Base-by-base conservation (phyloP, 441 rosid species). In the Gossypium davidsonii region DNA sequence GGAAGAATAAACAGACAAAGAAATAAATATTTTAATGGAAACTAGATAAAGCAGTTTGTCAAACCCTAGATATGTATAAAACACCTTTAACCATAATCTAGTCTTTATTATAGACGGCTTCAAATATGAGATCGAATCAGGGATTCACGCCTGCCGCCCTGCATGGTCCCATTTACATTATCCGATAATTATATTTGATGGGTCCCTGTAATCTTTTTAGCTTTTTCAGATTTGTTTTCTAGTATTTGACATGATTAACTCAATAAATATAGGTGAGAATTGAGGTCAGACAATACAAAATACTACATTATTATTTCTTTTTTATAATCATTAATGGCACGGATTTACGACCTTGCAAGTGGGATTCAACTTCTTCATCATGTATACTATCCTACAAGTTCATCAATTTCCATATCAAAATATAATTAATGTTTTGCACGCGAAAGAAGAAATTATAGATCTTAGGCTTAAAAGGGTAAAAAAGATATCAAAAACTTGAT, bases 191-290 rank as follows among this genome's bases (percentile, higher is more conserved):
- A 79, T 76, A 78, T 56, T 51, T 31, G 53, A 61, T 79, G 80
- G 82, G 76, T 74, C 80, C 79, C 73, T 21, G 4, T 53, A 42
- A 82, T 79, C 85, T 74, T 77, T 74, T 79, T 46, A 60, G 44
- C 78, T 77, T 66, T 63, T 78, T 25, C 58, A 15, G 48, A 31
- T 60, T 60, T 72, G 53, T 61, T 39, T 68, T 28, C 21, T 68
- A 4, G 60, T 28, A 28, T 14, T 68, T 17, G 23, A 28, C 25
- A 51, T 31, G n/a, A 31, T 53, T 18, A 15, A 69, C 21, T 39
- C 65, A 58, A 6, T 15, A 71, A 57, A 44, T 0, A 67, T 25
- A 15, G 44, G 46, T 23, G 12, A 48, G 58, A 48, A 23, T n/a
- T 26, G 58, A 48, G 56, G 2, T 25, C 11, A 49, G 59, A 67